A percentile compares a stretch with the other conserved stretches of the same genome.
Evolutionary conservation across 2,329 filamentous ascomycete genomes (phyloP).

Genomic region (Aureobasidium subglaciale): DNA sequence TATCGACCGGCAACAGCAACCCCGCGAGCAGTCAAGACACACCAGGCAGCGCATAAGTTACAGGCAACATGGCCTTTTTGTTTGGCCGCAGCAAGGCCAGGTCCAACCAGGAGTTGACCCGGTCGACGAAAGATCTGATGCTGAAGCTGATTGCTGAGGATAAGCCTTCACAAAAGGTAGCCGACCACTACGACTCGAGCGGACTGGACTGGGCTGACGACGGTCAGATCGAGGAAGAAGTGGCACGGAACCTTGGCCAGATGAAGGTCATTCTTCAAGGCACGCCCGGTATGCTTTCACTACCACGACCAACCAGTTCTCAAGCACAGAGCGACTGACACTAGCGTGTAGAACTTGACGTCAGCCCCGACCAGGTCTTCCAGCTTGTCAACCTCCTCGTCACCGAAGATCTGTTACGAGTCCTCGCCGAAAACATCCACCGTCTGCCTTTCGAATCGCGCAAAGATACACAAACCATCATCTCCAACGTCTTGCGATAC

Average conservation of each 20-base stretch:
- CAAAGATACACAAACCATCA: conserved; percentile 92
- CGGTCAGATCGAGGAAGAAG: conserved; percentile 69
- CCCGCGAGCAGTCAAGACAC: neutral
- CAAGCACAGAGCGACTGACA: neutral
- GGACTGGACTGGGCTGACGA: conserved; percentile 13
- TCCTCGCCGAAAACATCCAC: conserved; percentile 75
- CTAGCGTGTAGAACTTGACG: conserved; percentile 62
- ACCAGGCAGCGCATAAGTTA: neutral
- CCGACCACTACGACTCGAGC: conserved; percentile 16
- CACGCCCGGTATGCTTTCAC: conserved; percentile 62
- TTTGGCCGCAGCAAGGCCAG: conserved; percentile 58
- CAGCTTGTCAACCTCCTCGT: conserved; percentile 78
- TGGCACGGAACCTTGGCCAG: conserved; percentile 75
- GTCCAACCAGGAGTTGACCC: conserved; percentile 54
- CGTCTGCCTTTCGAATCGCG: conserved; percentile 89
- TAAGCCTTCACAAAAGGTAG: conserved; percentile 51
- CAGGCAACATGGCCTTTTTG: conserved; percentile 58
- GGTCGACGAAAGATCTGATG: conserved; percentile 57
- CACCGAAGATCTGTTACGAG: conserved; percentile 79
- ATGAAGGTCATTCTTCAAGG: conserved; percentile 94
- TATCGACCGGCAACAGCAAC: neutral
- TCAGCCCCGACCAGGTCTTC: conserved; percentile 78
- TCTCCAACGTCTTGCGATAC: conserved; percentile 91
- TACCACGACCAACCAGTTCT: too few relatives aligned
- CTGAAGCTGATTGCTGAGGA: conserved; percentile 50